Evolutionary conservation across 257 asterid species (phyloP).

Genomic region (Schizonepeta tenuifolia): DNA sequence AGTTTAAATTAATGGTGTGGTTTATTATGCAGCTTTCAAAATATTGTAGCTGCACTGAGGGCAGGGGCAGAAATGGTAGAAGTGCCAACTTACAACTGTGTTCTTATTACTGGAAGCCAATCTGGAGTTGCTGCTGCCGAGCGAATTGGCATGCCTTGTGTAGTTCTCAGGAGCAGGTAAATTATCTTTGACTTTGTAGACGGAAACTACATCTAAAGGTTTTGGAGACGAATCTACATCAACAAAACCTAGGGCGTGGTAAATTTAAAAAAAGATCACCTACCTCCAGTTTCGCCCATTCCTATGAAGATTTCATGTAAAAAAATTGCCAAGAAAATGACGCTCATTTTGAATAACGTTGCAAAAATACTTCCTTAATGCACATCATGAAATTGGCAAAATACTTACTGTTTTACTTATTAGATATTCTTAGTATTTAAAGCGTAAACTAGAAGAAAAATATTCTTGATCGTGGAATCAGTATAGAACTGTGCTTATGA

Average conservation of each 20-base stretch:
- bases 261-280: neutral
- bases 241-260: neutral
- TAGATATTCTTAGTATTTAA: neutral
- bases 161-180: constrained; percentile 95
- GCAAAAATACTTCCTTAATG: neutral
- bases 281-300: neutral
- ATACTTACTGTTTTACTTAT: neutral
- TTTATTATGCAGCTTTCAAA: constrained; percentile 61
- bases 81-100: constrained; percentile 59
- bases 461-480: neutral
- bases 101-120: constrained; percentile 88
- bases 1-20: neutral
- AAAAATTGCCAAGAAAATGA: neutral
- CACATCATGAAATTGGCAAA: neutral
- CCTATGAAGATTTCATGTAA: neutral
- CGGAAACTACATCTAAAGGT: neutral
- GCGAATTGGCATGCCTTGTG: constrained; percentile 80
- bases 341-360: neutral
- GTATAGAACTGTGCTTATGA: neutral
- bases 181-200: neutral
- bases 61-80: constrained; percentile 84
- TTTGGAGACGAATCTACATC: neutral
- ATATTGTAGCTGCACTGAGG: constrained; percentile 72
- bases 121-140: constrained; percentile 82
- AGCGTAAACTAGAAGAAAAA: no score